Base-by-base conservation (phyloP, 2,329 filamentous ascomycete genomes). In the Lizonia empirigonia region DNA sequence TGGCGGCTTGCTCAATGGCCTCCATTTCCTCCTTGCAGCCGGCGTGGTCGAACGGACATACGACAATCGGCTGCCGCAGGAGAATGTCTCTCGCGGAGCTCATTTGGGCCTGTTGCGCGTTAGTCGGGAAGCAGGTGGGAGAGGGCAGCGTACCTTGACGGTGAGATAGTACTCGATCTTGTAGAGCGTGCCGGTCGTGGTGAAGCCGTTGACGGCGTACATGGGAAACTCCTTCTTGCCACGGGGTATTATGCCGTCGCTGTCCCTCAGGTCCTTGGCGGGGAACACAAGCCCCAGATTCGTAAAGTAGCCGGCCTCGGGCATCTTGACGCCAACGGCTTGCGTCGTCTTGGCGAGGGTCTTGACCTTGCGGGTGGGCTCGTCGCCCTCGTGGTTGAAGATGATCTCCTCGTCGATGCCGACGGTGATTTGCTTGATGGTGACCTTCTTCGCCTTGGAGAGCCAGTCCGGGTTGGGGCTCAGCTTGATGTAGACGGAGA, bases 21-120 rank as follows among this genome's bases (percentile, higher is more conserved):
- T 96, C 92, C 91, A 99, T 97, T 76, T 97, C 94, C 70, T 97
- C 92, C 73, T 96, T 97, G 77, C 94, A 99, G 13, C 88, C 90
- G 60, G 95, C 90, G 68, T 97, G 91, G 68, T 99, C 94, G 56
- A 97, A 85, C 0, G 94, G 93, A 67, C 93, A 97, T 42, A 97
- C 94, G 26, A 97, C 91, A 50, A 99, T 97, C 5, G 91, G 91
- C 74, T 97, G 90, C 44, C 93, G 85, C 34, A 97, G 81, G 23
- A 86, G 81, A 47, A 99, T 96, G 71, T 99, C 93, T 74, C 89
- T 86, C 19, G 92, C 91, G 36, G 88, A 89, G 44, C 89, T 91
- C 74, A 97, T 81, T 75, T 92, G 88, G 30, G 92, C 93, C 93
- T 97, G 36, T 97, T 16, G n/a, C 13, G 18, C 30, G 55, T 67